Evolutionary conservation across 345 rosid genomes (phyloP).

Genomic region (Stellera chamaejasme): DNA sequence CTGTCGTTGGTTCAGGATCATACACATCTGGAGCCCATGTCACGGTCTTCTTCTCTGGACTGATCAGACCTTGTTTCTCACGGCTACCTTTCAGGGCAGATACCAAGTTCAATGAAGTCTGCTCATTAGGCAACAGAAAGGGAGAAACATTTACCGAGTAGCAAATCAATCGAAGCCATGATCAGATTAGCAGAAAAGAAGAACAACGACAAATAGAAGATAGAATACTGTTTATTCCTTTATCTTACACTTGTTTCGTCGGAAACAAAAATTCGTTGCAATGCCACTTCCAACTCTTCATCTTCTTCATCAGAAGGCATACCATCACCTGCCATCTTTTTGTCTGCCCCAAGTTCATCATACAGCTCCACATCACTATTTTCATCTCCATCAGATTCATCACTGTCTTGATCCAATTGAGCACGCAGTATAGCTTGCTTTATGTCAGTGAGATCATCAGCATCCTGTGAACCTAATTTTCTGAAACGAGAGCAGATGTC

Average conservation of each 20-base stretch:
- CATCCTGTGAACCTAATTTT: constrained; percentile 4
- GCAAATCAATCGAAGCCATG: background rate
- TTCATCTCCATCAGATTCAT: constrained; percentile 33
- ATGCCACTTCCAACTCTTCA: constrained; percentile 24
- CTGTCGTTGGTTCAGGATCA: constrained; percentile 73
- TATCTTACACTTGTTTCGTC: constrained; percentile 14
- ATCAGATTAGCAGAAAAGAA: too few relatives aligned
- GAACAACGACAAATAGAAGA: too few relatives aligned
- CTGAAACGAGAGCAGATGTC: constrained; percentile 23
- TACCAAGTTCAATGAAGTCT: constrained; percentile 41
- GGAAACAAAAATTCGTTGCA: constrained; percentile 22
- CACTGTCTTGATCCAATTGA: constrained; percentile 22
- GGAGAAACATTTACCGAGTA: background rate
- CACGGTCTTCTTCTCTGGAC: constrained; percentile 39
- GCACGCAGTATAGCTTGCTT: constrained; percentile 13
- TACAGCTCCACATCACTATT: constrained; percentile 17
- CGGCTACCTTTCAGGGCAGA: constrained; percentile 93
- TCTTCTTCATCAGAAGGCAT: constrained; percentile 23
- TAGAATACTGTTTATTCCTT: too few relatives aligned
- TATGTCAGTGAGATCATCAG: constrained; percentile 28
- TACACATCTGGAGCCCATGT: constrained; percentile 88
- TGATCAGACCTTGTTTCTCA: constrained; percentile 38
- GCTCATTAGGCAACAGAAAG: background rate
- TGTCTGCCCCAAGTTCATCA: constrained; percentile 15
- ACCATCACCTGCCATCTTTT: constrained; percentile 17